phyloP scores from a whole-genome alignment of 495 filamentous ascomycete species.

The Xylaria bambusicola region DNA sequence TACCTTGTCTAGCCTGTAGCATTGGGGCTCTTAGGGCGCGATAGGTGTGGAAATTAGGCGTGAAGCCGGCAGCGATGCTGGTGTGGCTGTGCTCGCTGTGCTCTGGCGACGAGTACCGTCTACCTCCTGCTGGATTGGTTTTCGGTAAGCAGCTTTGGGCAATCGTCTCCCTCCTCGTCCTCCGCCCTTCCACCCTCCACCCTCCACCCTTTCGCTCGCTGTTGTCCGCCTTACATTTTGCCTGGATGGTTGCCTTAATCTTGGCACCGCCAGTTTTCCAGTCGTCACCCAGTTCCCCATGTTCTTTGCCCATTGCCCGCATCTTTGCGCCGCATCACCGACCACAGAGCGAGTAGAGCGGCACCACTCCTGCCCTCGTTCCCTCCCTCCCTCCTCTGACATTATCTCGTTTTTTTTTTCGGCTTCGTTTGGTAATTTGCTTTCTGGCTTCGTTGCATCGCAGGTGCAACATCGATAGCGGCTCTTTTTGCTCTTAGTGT shows the following conservation, averaged over 20 bases:
- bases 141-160: constrained; percentile 7
- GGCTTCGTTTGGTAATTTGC: neutral
- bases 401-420: neutral
- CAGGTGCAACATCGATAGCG: neutral
- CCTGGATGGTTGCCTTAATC: constrained; percentile 17
- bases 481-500: neutral
- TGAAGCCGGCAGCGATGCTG: neutral
- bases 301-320: neutral
- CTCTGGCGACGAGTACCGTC: neutral
- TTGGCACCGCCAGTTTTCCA: constrained; percentile 6
- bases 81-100: constrained; percentile 1
- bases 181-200: too few species aligned
- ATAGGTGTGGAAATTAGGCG: too few species aligned
- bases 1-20: neutral
- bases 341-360: too few species aligned
- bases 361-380: constrained; percentile 14
- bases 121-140: neutral
- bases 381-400: neutral
- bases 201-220: neutral
- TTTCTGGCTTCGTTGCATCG: neutral
- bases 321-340: constrained; percentile 15
- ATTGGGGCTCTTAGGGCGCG: too few species aligned
- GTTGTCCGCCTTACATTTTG: constrained; percentile 38
- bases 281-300: neutral
- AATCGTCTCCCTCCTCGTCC: neutral